A percentile compares a stretch with the other conserved stretches of the same genome.
Conservation (phyloP, 192 early-diverging fungal species). For the Thoreauomyces humboldtii region DNA sequence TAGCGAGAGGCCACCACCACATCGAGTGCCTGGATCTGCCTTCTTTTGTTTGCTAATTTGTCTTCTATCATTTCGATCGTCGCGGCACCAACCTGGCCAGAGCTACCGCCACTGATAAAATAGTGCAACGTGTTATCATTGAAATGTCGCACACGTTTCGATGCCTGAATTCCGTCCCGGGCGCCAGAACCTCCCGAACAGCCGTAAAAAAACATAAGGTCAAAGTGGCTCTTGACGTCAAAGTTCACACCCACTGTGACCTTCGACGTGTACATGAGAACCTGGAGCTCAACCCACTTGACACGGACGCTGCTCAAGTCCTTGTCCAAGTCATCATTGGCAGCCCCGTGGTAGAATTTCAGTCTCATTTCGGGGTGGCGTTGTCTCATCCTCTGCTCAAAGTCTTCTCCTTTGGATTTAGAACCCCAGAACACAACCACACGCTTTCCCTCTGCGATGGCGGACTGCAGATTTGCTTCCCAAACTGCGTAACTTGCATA, state of each 20-base stretch:
- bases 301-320: slow-evolving; percentile 4
- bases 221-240: slow-evolving; percentile 7
- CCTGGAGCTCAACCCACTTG: slow-evolving; percentile 1
- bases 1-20: not conserved
- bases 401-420: slow-evolving; percentile 6
- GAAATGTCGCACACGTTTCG: not conserved
- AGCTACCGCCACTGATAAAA: slow-evolving; percentile 9
- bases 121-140: slow-evolving; percentile 5
- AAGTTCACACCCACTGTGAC: slow-evolving; percentile 11
- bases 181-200: not conserved
- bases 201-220: slow-evolving; percentile 9
- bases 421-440: slow-evolving; percentile 10
- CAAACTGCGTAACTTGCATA: slow-evolving; percentile 9
- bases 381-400: not conserved
- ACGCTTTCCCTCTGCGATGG: slow-evolving; percentile 2
- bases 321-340: slow-evolving; percentile 10
- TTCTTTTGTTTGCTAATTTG: slow-evolving; percentile 1
- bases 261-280: slow-evolving; percentile 12
- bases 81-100: not conserved
- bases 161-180: slow-evolving; percentile 6
- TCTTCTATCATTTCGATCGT: not conserved
- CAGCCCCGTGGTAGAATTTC: slow-evolving; percentile 7
- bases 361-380: not conserved
- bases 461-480: not conserved
- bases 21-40: not conserved